Conservation (phyloP, 2,329 filamentous ascomycete species). For the Monosporascus sp. region DNA sequence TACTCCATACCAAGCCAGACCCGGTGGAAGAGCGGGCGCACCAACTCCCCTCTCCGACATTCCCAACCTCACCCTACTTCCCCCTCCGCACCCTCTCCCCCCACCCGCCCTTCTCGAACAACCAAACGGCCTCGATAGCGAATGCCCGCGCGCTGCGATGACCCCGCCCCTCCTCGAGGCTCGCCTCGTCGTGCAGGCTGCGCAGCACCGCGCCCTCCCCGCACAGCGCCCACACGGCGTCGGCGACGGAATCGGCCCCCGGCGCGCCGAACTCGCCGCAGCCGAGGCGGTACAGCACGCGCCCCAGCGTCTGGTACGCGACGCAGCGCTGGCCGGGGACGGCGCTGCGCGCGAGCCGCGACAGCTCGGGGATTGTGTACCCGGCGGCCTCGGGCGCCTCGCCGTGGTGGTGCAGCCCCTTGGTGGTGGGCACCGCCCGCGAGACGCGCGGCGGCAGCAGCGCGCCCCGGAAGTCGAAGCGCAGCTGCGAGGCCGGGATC, state of each 20-base stretch:
- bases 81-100: conserved; percentile 55
- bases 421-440: conserved; percentile 67
- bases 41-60: background rate
- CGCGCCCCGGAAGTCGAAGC: conserved; percentile 82
- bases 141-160: conserved; percentile 80
- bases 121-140: conserved; percentile 85
- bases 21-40: too few species aligned
- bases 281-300: conserved; percentile 79
- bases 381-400: conserved; percentile 89
- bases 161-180: conserved; percentile 54
- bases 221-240: conserved; percentile 78
- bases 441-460: conserved; percentile 74
- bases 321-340: conserved; percentile 86
- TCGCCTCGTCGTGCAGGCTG: conserved; percentile 71
- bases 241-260: conserved; percentile 59
- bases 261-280: conserved; percentile 66
- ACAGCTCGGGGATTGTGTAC: conserved; percentile 86
- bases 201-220: conserved; percentile 74
- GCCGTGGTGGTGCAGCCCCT: conserved; percentile 89
- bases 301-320: conserved; percentile 84
- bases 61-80: conserved; percentile 34
- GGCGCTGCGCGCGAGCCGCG: conserved; percentile 71
- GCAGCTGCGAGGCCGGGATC: conserved; percentile 70
- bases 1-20: too few species aligned
- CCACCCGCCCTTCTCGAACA: conserved; percentile 70